Conservation (phyloP, 306 rosid species). For the Inga laurina region DNA sequence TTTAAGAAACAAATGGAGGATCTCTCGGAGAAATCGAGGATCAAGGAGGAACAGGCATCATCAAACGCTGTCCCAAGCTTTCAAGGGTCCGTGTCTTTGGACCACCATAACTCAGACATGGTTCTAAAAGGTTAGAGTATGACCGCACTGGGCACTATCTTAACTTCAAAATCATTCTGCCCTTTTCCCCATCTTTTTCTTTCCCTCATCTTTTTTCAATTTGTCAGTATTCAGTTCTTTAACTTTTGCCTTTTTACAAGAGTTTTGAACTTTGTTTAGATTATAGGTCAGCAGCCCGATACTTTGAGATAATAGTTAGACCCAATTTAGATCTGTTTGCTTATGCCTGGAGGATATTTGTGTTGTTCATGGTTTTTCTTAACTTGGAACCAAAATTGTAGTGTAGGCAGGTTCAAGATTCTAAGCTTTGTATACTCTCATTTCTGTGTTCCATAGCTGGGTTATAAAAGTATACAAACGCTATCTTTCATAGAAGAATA, state of each 20-base stretch:
- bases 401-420: constrained; percentile 20
- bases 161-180: constrained; percentile 30
- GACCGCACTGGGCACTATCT: constrained; percentile 30
- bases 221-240: constrained; percentile 26
- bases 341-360: background rate
- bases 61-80: constrained; percentile 49
- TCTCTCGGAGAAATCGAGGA: constrained; percentile 69
- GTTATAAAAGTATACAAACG: background rate
- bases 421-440: background rate
- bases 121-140: constrained; percentile 73
- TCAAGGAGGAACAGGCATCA: constrained; percentile 61
- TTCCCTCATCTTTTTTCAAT: constrained; percentile 1
- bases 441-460: background rate
- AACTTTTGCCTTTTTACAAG: constrained; percentile 8
- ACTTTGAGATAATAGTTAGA: background rate
- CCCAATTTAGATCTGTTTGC: background rate
- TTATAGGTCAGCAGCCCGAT: background rate
- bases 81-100: constrained; percentile 46
- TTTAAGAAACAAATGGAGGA: constrained; percentile 58
- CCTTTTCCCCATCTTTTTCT: constrained; percentile 32
- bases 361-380: background rate
- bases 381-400: constrained; percentile 14
- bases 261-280: constrained; percentile 17
- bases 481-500: background rate
- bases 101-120: constrained; percentile 52